Base-by-base conservation (phyloP, 371 early-diverging fungal genomes). In the Saksenaea oblongispora region DNA sequence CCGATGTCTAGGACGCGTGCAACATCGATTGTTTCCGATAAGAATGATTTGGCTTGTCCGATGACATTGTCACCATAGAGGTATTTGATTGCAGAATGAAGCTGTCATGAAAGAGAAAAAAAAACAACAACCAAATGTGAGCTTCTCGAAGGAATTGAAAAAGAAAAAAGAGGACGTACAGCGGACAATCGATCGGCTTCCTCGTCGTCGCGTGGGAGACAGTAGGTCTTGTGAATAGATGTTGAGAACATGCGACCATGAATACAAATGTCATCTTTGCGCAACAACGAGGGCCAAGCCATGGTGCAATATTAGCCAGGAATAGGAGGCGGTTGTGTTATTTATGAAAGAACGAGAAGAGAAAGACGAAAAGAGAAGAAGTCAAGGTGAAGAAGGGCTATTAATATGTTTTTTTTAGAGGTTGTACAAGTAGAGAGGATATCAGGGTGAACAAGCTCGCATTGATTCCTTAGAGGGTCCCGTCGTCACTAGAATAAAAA, bases 1-100 rank as follows among this genome's bases (percentile, higher is more conserved):
- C 71, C 77, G 54, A 78, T 58, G 56, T 82, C 82, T 13, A 82
- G 56, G 17, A 77, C 71, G 22, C 61, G 67, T 0, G 78, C 70
- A 24, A 47, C 51, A 11, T 47, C 51, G 3, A 47, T 22, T n/a
- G 22, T 22, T 22, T 47, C 51, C 22, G 51, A 47, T 22, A 47
- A 22, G 11, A 47, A 47, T 18, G 51, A 2, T 47, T 47, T 47
- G 17, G 51, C 51, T 10, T n/a, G 18, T 22, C 51, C 51, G 8
- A 47, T 17, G 22, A 47, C 22, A 22, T 47, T 47, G 24, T 47
- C 51, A 47, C 51, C 51, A 47, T 47, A 22, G 11, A 47, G 18
- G 22, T 18, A 47, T 47, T 47, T 47, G 51, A 47, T 47, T 47
- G 51, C 51, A 7, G 51, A 47, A 47, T 47, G 51, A 47, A 47